phyloP scores from a whole-genome alignment of 768 basidiomycete species.

The Austroboletus eburneus region DNA sequence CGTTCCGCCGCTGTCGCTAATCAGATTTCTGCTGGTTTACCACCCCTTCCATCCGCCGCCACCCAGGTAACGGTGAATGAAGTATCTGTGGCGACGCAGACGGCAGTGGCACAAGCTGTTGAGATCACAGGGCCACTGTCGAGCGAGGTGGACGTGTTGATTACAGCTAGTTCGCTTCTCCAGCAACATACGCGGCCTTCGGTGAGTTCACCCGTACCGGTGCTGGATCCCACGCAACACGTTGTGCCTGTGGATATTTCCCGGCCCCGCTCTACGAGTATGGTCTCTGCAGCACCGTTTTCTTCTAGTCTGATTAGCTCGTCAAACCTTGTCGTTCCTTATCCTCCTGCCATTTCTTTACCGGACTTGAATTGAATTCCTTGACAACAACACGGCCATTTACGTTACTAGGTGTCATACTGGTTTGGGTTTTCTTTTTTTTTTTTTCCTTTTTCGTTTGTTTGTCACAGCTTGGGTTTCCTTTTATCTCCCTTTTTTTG shows the following conservation, averaged over 20 bases:
- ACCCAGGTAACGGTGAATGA: slow-evolving; percentile 52
- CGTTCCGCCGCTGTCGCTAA: slow-evolving; percentile 40
- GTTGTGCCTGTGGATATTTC: slow-evolving; percentile 26
- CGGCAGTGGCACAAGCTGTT: slow-evolving; percentile 80
- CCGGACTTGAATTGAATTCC: slow-evolving; percentile 23
- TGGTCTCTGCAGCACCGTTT: slow-evolving; percentile 24
- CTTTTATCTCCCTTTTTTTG: slow-evolving; percentile 10
- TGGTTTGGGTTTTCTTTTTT: no score
- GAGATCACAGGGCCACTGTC: slow-evolving; percentile 68
- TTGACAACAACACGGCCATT: slow-evolving; percentile 11
- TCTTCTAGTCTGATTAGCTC: slow-evolving; percentile 18
- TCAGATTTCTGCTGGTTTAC: slow-evolving; percentile 39
- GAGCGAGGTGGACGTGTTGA: slow-evolving; percentile 77
- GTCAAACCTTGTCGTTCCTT: slow-evolving; percentile 18
- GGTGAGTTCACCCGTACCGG: slow-evolving; percentile 22
- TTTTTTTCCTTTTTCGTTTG: slow-evolving; percentile 4
- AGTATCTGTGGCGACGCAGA: slow-evolving; percentile 60
- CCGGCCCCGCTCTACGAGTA: slow-evolving; percentile 36
- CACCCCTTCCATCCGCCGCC: slow-evolving; percentile 28
- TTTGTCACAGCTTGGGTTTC: slow-evolving; percentile 22
- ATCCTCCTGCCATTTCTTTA: slow-evolving; percentile 25
- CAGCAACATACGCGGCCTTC: slow-evolving; percentile 39
- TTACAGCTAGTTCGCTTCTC: slow-evolving; percentile 57
- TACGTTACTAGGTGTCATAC: slow-evolving; percentile 19
- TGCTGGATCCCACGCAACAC: slow-evolving; percentile 25